Base-by-base conservation (phyloP, 2,329 filamentous ascomycete species). In the Talaromyces sp. region DNA sequence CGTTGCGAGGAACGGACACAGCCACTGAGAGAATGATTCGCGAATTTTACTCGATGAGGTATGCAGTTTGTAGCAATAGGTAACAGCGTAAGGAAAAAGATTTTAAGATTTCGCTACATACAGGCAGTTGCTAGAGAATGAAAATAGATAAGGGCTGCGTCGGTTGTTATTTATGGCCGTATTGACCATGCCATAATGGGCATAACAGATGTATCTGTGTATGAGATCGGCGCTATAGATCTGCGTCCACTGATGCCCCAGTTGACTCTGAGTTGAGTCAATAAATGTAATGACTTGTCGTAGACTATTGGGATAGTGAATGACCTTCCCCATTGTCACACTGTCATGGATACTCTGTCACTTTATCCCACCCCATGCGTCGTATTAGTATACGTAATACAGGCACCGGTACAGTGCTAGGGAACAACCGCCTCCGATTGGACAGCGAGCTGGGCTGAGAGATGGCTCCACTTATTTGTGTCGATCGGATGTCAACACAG, bases 181-280 rank as follows among this genome's bases (percentile, higher is more conserved):
- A 49, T 49, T 22, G 45, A 24, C 16, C 4, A 22, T 19, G 41
- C n/a, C 41, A 16, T 7, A 8, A 19, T 45, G 22, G 43, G 43
- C 27, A 50, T 50, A 13, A 8, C 22, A 9, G 19, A 8, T 43
- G 56, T 59, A 59, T 59, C 31, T n/a, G 11, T n/a, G 56, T 45
- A 43, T 43, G 22, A 43, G 56, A 59, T 59, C 57, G 57, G 57
- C 57, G 37, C 24, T 43, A 22, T n/a, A 27, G 37, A 52, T 52
- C 24, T 33, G 49, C 49, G 47, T 59, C 57, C 39, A 59, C 45
- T 59, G 22, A 45, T 3, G 22, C 14, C 37, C 22, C n/a, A 11
- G 35, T 58, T 43, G 54, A 31, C 27, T 31, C 5, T 31, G 27
- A 31, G 27, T 8, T 31, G 27, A 31, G 27, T 31, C 27, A 31